Evolutionary conservation across 768 basidiomycete species (phyloP), one percentile per base, ranked within the genome.

Genomic region (Xerocomellus chrysenteron): DNA sequence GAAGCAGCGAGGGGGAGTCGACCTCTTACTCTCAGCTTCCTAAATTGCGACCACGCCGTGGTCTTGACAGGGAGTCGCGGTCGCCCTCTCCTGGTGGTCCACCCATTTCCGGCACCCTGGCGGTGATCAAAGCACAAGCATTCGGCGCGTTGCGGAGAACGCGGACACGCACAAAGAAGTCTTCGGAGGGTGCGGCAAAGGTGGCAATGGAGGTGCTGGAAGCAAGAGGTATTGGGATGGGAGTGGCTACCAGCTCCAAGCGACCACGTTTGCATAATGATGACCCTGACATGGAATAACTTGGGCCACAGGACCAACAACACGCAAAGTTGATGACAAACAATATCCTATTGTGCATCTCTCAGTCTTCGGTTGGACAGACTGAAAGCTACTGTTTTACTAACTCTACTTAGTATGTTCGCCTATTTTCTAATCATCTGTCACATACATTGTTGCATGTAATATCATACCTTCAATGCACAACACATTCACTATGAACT

Each of bases 101-200:
- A 56, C 76, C 76, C 28, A 77, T 91, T 67, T 90, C 87, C 48
- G 87, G 88, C 26, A 93, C 92, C 32, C 82, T 94, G 46, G 91
- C 92, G 51, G 90, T 93, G 55, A 92, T 94, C 75, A 94, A 93
- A 75, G 91, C 91, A 42, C 90, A 93, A 68, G 87, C 92, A 39
- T 94, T 93, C 68, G 92, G 91, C 33, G 89, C 89, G 19, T 76
- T 92, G 60, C 86, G 91, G 50, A 80, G 91, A 70, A 88, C 90
- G 52, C 83, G 91, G 56, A 79, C 86, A 42, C 81, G 87, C 58
- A 80, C 82, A 49, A 92, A 88, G 77, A 86, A 83, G 71, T 75
- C 83, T 37, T 81, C 87, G 42, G 90, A 90, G 59, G 85, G 75
- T 40, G 83, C 87, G 33, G 87, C 84, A 58, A 82, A 79, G 69